Base-by-base conservation (phyloP, 805 yeast genomes). In the Spathaspora girioi region DNA sequence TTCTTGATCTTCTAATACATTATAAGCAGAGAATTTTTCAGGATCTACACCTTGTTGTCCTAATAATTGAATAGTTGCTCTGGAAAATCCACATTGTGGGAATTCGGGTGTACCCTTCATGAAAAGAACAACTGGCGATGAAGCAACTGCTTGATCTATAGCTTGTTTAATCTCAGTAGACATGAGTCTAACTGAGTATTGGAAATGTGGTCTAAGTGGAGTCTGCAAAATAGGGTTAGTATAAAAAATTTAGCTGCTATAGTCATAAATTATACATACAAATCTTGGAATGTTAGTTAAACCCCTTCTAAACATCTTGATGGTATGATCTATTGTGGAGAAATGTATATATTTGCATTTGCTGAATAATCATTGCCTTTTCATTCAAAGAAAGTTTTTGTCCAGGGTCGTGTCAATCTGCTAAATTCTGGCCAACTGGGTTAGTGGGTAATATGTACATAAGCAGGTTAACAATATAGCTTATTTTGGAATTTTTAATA, bases 91-190 rank as follows among this genome's bases (percentile, higher is more conserved):
- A 76, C 99, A 94, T 61, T 90, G 96, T 41, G 99, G 99, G 53
- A 87, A 91, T 63, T 93, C 96, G 15, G 99, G 99, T 2, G 97
- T 93, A 15, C 99, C 99, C 71, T 94, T 94, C 99, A 94, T 94
- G 74, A 94, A 94, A 43, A 94, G 76, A 8, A 94, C 99, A 18
- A 94, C 98, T 8, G 96, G 96, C 1, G 98, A 94, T 7, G 96
- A 85, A 4, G 71, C 75, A 23, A 94, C 87, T 1, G 98, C 98
- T 43, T 81, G 78, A 59, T 88, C 90, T 53, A 94, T 92, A 46
- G 98, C 97, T 20, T 79, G 75, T 58, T 80, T 82, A 54, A 93
- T 87, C 59, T 90, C 97, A 7, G 84, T 80, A 17, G 96, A 86
- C 54, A 94, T 63, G 49, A 77, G 80, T 62, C 92, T 73, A 1